Evolutionary conservation across 2,329 filamentous ascomycete genomes (phyloP).

Genomic region (Akanthomyces uredinophilus): DNA sequence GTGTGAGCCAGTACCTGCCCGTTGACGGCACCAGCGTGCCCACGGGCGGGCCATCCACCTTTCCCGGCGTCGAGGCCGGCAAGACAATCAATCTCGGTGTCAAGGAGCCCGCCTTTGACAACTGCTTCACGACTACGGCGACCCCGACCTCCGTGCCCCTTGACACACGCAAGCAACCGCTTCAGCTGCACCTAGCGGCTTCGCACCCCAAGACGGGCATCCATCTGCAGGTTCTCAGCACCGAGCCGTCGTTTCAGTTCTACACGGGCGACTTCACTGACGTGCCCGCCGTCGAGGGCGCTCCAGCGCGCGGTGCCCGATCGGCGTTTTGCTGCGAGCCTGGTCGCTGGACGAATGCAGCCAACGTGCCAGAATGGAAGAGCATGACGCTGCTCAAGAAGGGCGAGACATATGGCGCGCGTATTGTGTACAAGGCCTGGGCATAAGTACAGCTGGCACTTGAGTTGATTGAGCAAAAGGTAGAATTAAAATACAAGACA

Average conservation of each 20-base stretch:
- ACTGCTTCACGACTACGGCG: slow-evolving; percentile 78
- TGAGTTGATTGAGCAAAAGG: neutral
- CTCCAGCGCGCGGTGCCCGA: slow-evolving; percentile 60
- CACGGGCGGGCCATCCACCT: slow-evolving; percentile 58
- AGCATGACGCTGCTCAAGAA: slow-evolving; percentile 75
- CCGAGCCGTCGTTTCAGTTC: slow-evolving; percentile 95
- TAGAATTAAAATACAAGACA: neutral
- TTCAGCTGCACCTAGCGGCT: slow-evolving; percentile 65
- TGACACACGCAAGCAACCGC: slow-evolving; percentile 58
- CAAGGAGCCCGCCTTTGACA: slow-evolving; percentile 71
- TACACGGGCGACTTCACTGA: slow-evolving; percentile 86
- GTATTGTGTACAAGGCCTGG: slow-evolving; percentile 83
- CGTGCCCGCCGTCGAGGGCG: slow-evolving; percentile 60
- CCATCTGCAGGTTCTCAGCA: slow-evolving; percentile 82
- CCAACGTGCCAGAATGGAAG: slow-evolving; percentile 77
- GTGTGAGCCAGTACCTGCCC: slow-evolving; percentile 61
- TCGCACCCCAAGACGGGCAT: slow-evolving; percentile 69
- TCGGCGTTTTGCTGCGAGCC: slow-evolving; percentile 91
- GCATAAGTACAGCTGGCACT: slow-evolving; percentile 38
- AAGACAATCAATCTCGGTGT: slow-evolving; percentile 68
- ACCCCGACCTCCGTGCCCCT: slow-evolving; percentile 55
- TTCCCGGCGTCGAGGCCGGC: slow-evolving; percentile 59
- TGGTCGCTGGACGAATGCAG: slow-evolving; percentile 82
- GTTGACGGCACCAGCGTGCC: slow-evolving; percentile 72
- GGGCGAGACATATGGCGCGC: slow-evolving; percentile 75